Conservation (phyloP, 768 basidiomycete genomes). For the Chalciporus piperatus region DNA sequence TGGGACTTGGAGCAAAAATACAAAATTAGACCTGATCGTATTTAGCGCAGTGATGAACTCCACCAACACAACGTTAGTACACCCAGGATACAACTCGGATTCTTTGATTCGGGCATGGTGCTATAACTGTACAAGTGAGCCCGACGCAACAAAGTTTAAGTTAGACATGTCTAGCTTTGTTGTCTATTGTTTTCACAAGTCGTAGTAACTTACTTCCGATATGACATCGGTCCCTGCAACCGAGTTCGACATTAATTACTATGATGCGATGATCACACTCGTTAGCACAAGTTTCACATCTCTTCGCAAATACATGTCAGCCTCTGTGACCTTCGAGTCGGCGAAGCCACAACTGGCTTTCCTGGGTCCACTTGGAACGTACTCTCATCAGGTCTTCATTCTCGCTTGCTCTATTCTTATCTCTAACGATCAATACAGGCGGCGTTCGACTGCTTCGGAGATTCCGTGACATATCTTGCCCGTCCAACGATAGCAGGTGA, state of each 20-base stretch:
- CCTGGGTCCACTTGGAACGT: constrained; percentile 69
- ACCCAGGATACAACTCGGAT: too few relatives aligned
- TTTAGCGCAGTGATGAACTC: too few relatives aligned
- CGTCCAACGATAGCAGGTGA: constrained; percentile 40
- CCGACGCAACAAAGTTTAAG: too few relatives aligned
- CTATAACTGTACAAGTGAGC: too few relatives aligned
- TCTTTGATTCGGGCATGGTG: too few relatives aligned
- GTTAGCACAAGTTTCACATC: constrained; percentile 5
- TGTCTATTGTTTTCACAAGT: too few relatives aligned
- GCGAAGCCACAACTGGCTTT: constrained; percentile 42
- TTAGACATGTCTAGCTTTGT: too few relatives aligned
- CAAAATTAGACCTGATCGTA: too few relatives aligned
- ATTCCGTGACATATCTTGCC: constrained; percentile 42
- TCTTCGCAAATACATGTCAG: constrained; percentile 10
- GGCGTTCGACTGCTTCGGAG: constrained; percentile 45
- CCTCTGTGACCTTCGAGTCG: constrained; percentile 1
- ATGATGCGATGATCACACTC: constrained; percentile 4
- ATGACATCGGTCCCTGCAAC: too few relatives aligned
- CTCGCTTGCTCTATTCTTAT: neutral
- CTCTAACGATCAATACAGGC: constrained; percentile 38
- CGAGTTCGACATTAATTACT: neutral
- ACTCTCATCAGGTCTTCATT: constrained; percentile 56
- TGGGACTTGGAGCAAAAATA: too few relatives aligned
- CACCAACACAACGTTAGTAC: too few relatives aligned
- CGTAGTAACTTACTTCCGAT: too few relatives aligned